Base-by-base conservation (phyloP, 169 alveolate genomes). In the Plasmodium malariae region DNA sequence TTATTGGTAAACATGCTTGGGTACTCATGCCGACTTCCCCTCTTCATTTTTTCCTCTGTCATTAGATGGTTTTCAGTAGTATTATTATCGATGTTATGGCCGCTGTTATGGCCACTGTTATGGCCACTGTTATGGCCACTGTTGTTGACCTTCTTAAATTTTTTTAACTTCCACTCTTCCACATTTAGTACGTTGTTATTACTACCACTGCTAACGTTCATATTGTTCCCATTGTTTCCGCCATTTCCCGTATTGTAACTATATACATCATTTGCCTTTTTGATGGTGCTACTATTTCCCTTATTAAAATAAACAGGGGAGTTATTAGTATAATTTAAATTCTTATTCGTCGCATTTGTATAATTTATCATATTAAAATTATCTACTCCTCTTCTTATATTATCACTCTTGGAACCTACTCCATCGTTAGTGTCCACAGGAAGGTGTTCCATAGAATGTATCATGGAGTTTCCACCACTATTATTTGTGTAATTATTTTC, bases 11-110 rank as follows among this genome's bases (percentile, higher is more conserved):
- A 74, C 1, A 74, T 37, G 14, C 26, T 7, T n/a, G 88, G 2
- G 26, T 36, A 57, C 26, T 74, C 88, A 19, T 57, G 54, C 57
- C 65, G 37, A 49, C 49, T 63, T 57, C 49, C 72, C 21, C 65
- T 74, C 65, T 74, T 74, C 26, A 26, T 21, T 21, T 74, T 74
- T 43, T 74, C 88, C 57, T 74, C 88, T 63, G 32, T 3, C 59
- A 74, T 24, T 32, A 72, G 67, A n/a, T 63, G 14, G 0, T 14
- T n/a, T 57, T 57, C 68, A 19, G 19, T n/a, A 57, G 40, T 28
- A 49, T 11, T 49, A 49, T 21, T 57, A 57, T 57, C 28, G 5
- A 17, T 26, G 24, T n/a, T 67, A 40, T 5, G n/a, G 2, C 36
- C 3, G 26, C 49, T 62, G 43, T 62, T 62, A 3, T 7, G 14